Evolutionary conservation across 176 grass and related monocot species (phyloP).

Genomic region (Lolium perenne): DNA sequence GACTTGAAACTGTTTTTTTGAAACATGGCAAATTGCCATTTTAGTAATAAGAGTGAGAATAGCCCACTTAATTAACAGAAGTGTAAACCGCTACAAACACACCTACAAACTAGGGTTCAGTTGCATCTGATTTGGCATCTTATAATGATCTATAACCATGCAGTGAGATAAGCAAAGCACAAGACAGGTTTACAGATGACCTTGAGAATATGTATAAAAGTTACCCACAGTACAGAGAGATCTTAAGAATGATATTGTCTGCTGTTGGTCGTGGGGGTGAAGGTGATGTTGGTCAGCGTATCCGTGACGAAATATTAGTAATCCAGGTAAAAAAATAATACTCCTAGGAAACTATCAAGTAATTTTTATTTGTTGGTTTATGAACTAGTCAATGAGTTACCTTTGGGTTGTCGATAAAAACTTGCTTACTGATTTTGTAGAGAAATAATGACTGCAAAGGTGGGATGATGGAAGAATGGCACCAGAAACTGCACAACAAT

Average conservation of each 20-base stretch:
- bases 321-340: slow-evolving; percentile 69
- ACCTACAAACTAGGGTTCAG: neutral
- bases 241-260: slow-evolving; percentile 85
- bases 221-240: slow-evolving; percentile 82
- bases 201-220: slow-evolving; percentile 85
- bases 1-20: neutral
- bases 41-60: neutral
- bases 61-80: neutral
- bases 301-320: slow-evolving; percentile 99
- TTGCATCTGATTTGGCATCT: slow-evolving; percentile 22
- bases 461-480: slow-evolving; percentile 99
- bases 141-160: slow-evolving; percentile 37
- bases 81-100: neutral
- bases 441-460: slow-evolving; percentile 97
- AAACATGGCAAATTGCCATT: neutral
- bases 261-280: slow-evolving; percentile 96
- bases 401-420: slow-evolving; percentile 25
- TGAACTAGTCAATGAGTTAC: slow-evolving; percentile 20
- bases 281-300: slow-evolving; percentile 99
- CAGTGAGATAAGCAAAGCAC: slow-evolving; percentile 98
- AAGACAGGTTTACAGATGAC: slow-evolving; percentile 87
- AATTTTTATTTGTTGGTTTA: slow-evolving; percentile 33
- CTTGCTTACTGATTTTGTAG: slow-evolving; percentile 51
- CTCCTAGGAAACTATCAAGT: slow-evolving; percentile 33
- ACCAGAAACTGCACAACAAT: slow-evolving; percentile 98